Base-by-base conservation (phyloP, 345 rosid species). In the Gossypium herbaceum region DNA sequence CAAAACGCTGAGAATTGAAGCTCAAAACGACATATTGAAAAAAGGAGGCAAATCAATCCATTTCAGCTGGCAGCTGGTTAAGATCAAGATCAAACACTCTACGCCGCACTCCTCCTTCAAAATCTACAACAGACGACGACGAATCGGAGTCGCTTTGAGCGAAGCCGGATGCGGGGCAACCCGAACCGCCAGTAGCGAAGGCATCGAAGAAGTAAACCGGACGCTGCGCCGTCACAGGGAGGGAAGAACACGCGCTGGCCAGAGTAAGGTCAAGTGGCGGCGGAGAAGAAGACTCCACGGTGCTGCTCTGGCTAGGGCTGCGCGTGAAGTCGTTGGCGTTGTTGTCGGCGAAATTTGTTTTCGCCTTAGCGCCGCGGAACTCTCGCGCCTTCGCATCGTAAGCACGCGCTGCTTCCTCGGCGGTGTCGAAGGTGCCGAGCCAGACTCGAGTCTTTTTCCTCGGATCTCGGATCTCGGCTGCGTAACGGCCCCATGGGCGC, bases 401-500 rank as follows among this genome's bases (percentile, higher is more conserved):
- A 4, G 98, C 98, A 75, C 97, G 95, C 84, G 98, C 97, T 2
- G 98, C 98, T 39, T 94, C 93, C 59, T 88, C 97, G 0, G 98
- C 97, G 0, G 98, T 94, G 52, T 90, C 97, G 34, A 89, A 94
- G 15, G 98, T 92, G n/a, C 98, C 98, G 6, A 94, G 92, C 98
- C 98, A 94, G 58, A 92, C 97, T 0, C 98, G 88, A 12, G 94
- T 87, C 76, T 89, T 92, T 87, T 89, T 94, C 8, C 91, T 91
- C 0, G 98, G 98, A 82, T 94, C 98, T 9, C 98, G 88, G 86
- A 94, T 94, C 94, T 94, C 98, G 56, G 98, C 97, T 9, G 98
- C 98, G 70, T 92, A 94, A 11, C 94, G 91, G 10, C 98, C 97
- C 98, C 98, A 94, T 0, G 97, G 98, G 45, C 98, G 87, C 85